Evolutionary conservation across 2,329 filamentous ascomycete species (phyloP).

Genomic region (Aspergillus thermomutatus): DNA sequence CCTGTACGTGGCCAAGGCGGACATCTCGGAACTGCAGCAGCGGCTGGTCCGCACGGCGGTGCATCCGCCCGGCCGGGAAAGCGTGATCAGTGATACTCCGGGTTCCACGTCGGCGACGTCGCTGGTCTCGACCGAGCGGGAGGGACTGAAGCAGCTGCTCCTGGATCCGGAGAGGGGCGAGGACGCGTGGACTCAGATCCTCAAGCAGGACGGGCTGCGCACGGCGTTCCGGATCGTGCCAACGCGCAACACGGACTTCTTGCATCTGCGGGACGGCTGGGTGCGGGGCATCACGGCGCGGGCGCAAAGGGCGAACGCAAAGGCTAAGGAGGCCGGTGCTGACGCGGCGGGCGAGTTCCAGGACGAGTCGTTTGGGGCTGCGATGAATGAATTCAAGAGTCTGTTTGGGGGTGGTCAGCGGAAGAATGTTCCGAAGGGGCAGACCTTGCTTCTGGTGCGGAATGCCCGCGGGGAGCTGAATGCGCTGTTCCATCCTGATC

Average conservation of each 20-base stretch:
- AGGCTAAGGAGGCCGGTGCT: constrained; percentile 34
- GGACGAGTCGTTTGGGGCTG: constrained; percentile 72
- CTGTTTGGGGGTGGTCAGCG: constrained; percentile 71
- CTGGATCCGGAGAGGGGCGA: constrained; percentile 68
- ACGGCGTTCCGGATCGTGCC: constrained; percentile 81
- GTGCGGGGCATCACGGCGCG: constrained; percentile 78
- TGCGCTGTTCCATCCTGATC: constrained; percentile 60
- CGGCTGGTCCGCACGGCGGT: constrained; percentile 69
- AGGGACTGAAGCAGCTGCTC: constrained; percentile 64
- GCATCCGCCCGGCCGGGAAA: constrained; percentile 26
- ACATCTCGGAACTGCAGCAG: constrained; percentile 76
- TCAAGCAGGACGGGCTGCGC: constrained; percentile 65
- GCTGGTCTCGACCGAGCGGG: constrained; percentile 77
- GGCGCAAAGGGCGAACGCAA: constrained; percentile 56
- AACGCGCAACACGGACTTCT: constrained; percentile 90
- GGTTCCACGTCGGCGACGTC: constrained; percentile 72
- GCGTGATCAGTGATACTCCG: constrained; percentile 19
- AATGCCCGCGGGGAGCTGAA: constrained; percentile 63
- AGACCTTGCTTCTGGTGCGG: constrained; percentile 70
- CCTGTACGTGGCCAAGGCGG: constrained; percentile 80
- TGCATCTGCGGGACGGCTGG: constrained; percentile 86
- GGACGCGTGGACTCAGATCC: constrained; percentile 68
- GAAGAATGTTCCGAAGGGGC: constrained; percentile 71
- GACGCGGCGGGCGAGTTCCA: constrained; percentile 46
- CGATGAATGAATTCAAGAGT: constrained; percentile 73